Evolutionary conservation across 2,329 filamentous ascomycete species (phyloP).

Genomic region (Pseudocercospora pini-densiflorae): DNA sequence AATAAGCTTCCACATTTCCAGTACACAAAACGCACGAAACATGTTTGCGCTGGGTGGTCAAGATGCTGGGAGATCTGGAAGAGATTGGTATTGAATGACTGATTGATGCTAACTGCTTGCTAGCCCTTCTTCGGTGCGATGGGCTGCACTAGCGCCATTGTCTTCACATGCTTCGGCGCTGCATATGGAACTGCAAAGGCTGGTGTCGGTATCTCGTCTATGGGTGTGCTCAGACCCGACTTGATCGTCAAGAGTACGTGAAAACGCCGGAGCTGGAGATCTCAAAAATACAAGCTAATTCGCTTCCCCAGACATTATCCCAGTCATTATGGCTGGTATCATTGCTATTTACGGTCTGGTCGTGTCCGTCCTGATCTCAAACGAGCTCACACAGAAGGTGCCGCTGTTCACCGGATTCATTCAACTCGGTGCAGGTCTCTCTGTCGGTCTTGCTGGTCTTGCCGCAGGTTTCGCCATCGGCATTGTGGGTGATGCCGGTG

Average conservation of each 20-base stretch:
- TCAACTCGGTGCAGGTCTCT: conserved; percentile 57
- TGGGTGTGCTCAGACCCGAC: conserved; percentile 97
- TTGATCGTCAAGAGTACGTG: conserved; percentile 98
- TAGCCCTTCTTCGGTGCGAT: conserved; percentile 96
- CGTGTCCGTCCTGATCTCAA: conserved; percentile 60
- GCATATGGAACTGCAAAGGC: conserved; percentile 99
- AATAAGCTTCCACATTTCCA: conserved; percentile 1
- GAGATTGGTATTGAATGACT: background rate
- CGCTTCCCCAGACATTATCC: conserved; percentile 79
- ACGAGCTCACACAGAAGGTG: conserved; percentile 53
- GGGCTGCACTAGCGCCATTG: conserved; percentile 93
- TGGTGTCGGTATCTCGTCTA: conserved; percentile 96
- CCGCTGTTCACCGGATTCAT: conserved; percentile 58
- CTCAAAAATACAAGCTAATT: conserved; percentile 22
- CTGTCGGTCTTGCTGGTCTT: conserved; percentile 50
- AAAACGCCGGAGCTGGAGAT: background rate
- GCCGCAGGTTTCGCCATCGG: conserved; percentile 55
- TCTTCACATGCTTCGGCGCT: conserved; percentile 95
- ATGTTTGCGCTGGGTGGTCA: too few species aligned
- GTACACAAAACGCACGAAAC: background rate
- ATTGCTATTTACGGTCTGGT: conserved; percentile 85
- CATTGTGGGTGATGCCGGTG: conserved; percentile 77
- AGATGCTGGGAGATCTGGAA: background rate
- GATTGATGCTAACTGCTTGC: conserved; percentile 22
- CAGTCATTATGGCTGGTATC: conserved; percentile 99